These are phyloP conservation scores for Cryptococcus sp. DNA, from an alignment of 1,284 basidiomycete genomes.

Conservation along the genomic window DNA sequence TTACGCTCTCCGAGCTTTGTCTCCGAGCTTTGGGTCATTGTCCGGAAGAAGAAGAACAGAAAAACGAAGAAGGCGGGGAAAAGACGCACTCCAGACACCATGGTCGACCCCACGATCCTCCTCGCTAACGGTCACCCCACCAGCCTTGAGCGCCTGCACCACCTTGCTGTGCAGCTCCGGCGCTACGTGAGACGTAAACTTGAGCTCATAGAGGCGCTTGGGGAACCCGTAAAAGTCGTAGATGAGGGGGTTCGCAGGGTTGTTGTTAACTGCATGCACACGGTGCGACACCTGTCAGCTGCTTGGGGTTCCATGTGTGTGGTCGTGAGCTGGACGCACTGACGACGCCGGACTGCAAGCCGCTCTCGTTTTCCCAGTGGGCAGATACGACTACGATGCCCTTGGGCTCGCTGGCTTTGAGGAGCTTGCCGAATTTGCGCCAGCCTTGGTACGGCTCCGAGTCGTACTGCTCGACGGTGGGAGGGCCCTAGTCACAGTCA, in stretches of 20 bases:
- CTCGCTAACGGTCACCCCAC: conserved; percentile 27
- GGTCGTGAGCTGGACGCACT: conserved; percentile 22
- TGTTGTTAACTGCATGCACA: conserved; percentile 38
- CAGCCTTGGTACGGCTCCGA: conserved; percentile 50
- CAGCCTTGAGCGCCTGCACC: conserved; percentile 30
- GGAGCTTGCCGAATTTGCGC: conserved; percentile 42
- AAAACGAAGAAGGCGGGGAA: not conserved
- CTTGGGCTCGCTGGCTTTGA: conserved; percentile 36
- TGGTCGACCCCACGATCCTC: conserved; percentile 51
- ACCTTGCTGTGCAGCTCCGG: conserved; percentile 32
- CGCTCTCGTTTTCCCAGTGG: conserved; percentile 51
- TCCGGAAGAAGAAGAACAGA: too few relatives aligned
- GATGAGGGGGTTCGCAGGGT: conserved; percentile 46
- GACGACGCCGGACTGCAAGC: conserved; percentile 18
- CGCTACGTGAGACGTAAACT: conserved; percentile 35
- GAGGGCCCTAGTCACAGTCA: conserved; percentile 44
- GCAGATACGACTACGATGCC: conserved; percentile 52
- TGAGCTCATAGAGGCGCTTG: conserved; percentile 48
- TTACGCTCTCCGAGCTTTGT: not conserved
- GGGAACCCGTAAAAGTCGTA: conserved; percentile 55
- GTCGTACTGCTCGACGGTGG: conserved; percentile 48
- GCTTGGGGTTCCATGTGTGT: too few relatives aligned
- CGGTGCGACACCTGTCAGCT: not conserved
- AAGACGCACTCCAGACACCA: conserved; percentile 48
- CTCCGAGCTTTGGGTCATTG: too few relatives aligned